Conservation (phyloP, 805 yeast species). For the Saccharomyces mikatae region DNA sequence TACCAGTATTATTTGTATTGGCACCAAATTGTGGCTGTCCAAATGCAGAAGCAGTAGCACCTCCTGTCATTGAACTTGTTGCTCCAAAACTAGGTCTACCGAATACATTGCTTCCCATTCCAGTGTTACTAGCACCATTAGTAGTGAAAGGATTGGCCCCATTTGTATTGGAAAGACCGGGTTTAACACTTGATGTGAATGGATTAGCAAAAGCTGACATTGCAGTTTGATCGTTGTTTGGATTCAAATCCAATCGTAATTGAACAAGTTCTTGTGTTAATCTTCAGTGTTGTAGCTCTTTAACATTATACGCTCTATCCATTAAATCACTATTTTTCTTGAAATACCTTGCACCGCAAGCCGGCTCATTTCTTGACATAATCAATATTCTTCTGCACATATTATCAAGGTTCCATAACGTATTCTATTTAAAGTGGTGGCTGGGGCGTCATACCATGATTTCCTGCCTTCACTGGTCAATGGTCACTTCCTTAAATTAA, state of each 20-base stretch:
- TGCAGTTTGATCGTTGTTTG: neutral
- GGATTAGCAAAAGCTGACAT: neutral
- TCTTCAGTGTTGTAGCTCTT: slow-evolving; percentile 6
- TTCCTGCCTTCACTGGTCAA: slow-evolving; percentile 47
- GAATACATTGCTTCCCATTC: slow-evolving; percentile 10
- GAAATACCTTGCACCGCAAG: slow-evolving; percentile 52
- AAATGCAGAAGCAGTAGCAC: slow-evolving; percentile 3
- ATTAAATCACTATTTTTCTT: slow-evolving; percentile 37
- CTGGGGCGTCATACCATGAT: slow-evolving; percentile 37
- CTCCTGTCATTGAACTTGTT: neutral
- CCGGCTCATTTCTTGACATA: slow-evolving; percentile 35
- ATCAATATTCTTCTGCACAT: slow-evolving; percentile 29
- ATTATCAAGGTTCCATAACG: slow-evolving; percentile 32
- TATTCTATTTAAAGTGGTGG: no score
- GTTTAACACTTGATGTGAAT: neutral
- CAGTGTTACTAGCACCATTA: neutral
- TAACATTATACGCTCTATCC: slow-evolving; percentile 17
- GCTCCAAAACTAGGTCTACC: slow-evolving; percentile 7
- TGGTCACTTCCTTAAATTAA: slow-evolving; percentile 45
- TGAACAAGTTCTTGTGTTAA: slow-evolving; percentile 28
- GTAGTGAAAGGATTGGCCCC: slow-evolving; percentile 9
- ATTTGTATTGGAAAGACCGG: slow-evolving; percentile 4
- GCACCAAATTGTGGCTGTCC: slow-evolving; percentile 3
- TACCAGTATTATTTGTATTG: neutral
- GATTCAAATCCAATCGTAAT: slow-evolving; percentile 27